Percentiles rank a stretch among this genome's conserved stretches.
Evolutionary conservation across 768 basidiomycete genomes (phyloP).

Genomic region (Clitopilus hobsonii): DNA sequence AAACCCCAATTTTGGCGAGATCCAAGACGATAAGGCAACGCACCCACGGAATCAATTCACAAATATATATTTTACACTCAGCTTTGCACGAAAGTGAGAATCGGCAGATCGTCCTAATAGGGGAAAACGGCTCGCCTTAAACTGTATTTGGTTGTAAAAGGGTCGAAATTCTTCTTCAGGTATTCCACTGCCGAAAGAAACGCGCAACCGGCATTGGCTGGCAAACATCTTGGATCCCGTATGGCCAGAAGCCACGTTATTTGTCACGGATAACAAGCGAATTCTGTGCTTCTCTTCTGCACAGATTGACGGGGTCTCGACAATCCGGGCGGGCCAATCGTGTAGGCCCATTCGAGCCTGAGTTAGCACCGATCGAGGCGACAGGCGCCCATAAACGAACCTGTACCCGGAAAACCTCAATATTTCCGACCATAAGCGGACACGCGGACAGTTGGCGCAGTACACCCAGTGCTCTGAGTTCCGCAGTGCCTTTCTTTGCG

Average conservation of each 20-base stretch:
- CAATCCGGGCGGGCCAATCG: background rate
- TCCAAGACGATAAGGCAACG: background rate
- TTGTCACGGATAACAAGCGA: background rate
- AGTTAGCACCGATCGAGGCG: background rate
- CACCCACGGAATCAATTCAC: background rate
- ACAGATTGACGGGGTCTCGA: background rate
- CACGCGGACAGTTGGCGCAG: background rate
- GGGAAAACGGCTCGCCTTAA: background rate
- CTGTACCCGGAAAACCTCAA: background rate
- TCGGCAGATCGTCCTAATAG: background rate
- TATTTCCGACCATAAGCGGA: background rate
- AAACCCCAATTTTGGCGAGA: background rate
- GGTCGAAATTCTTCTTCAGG: background rate
- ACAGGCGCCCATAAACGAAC: background rate
- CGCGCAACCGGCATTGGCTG: background rate
- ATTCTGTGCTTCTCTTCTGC: background rate
- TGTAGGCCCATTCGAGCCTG: background rate
- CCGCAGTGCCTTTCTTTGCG: no score
- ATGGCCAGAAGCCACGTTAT: background rate
- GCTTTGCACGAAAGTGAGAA: no score
- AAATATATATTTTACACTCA: background rate
- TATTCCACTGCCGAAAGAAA: background rate
- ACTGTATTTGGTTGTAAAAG: background rate
- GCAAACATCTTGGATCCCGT: background rate
- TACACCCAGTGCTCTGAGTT: background rate